Base-by-base conservation (phyloP, 768 basidiomycete genomes). In the Psilocybe sp. region DNA sequence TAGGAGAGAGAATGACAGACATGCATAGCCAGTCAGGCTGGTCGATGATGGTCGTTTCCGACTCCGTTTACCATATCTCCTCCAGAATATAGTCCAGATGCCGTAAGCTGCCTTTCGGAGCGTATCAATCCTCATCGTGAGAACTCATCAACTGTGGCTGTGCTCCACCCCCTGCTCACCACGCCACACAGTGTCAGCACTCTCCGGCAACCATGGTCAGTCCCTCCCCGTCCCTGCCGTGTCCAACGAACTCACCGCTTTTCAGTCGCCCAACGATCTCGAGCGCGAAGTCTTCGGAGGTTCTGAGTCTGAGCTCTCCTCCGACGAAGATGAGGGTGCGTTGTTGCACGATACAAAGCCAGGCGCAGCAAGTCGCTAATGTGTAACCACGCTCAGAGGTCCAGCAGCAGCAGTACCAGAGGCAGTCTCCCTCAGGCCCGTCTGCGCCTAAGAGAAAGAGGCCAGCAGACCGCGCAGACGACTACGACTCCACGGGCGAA, bases 261-360 rank as follows among this genome's bases (percentile, higher is more conserved):
- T 40, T 6, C 50, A 52, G 53, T n/a, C 48, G 55, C 56, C 57
- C 23, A 59, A 57, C 45, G 70, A 74, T 45, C 81, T 85, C 32
- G 84, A 79, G 50, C 82, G 80, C 44, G 84, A 86, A 60, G 85
- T 92, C 50, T 93, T 92, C 61, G 90, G 88, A 53, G 87, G 87
- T 35, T 86, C 84, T 14, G 88, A 88, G 59, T 91, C 90, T 3
- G 92, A 95, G 54, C 80, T 92, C 8, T 92, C 89, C 0, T 82
- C 82, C 8, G 84, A 84, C 50, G 87, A 87, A 54, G 85, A 89
- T 34, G 82, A 79, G n/a, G 75, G 77, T 78, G 11, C 61, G 60
- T 55, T 33, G 34, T 36, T 34, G 28, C 20, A 1, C 33, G 44
- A 28, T 14, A 38, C 4, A 43, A 19, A 34, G 34, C 5, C 1